Base-by-base conservation (phyloP, 2,329 filamentous ascomycete genomes). In the Epichloe hybrida region DNA sequence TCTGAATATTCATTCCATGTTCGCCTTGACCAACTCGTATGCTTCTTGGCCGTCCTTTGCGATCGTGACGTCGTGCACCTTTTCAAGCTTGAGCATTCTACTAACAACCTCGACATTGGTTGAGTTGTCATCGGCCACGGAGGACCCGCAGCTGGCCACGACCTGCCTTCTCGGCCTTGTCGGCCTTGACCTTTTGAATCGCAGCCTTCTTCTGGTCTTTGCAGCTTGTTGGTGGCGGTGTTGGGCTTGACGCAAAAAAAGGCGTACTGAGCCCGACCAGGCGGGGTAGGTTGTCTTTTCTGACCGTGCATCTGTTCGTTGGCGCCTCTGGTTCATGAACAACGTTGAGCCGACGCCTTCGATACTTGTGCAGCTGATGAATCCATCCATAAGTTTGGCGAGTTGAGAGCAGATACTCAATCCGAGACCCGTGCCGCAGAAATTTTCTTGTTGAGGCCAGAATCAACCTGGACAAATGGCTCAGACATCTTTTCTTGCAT, bases 1-100 rank as follows among this genome's bases (percentile, higher is more conserved):
- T 96, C 67, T 87, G 88, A 6, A 95, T 84, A 60, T 96, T 89
- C 90, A 95, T 47, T 83, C 80, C 85, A 95, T 93, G 55, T 81
- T 85, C 15, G 81, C 81, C 63, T 88, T 90, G 56, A 95, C 89
- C 31, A 85, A 73, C 54, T 95, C 88, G 53, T 89, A 87, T 0
- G 90, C 90, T 67, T 95, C 87, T 65, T 94, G 86, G 0, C 85
- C 86, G 59, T 88, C 84, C 62, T 88, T 87, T 49, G 89, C 90
- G 48, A 95, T 84, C 0, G 86, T 91, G 15, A 95, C 88, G 62
- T 95, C 87, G 64, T 85, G 86, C n/a, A 89, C 77, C 36, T 85
- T 82, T 61, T 89, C 86, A 0, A 89, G 75, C 64, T 88, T 88
- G 31, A 84, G 70, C 77, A 84, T 80, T 49, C 76, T 71, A 58